phyloP scores from a whole-genome alignment of 2,329 filamentous ascomycete species.

The Monascus ruber region DNA sequence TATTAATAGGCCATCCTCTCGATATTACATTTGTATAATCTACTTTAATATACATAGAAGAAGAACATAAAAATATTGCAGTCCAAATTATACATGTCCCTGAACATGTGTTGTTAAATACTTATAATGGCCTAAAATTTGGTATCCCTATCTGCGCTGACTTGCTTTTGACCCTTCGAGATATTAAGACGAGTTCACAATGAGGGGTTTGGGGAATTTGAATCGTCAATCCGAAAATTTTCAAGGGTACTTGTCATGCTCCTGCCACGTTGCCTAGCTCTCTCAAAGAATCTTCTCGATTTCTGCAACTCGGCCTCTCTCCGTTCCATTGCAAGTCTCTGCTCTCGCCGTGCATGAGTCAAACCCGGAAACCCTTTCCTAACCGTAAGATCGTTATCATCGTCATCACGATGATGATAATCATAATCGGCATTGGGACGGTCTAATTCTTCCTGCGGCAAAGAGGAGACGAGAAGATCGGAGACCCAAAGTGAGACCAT shows the following conservation, averaged over 20 bases:
- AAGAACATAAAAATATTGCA: too few species aligned
- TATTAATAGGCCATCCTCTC: too few species aligned
- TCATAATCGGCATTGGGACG: slow-evolving; percentile 7
- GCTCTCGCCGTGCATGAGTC: slow-evolving; percentile 20
- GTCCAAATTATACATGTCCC: too few species aligned
- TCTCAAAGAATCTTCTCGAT: slow-evolving; percentile 23
- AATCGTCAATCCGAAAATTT: slow-evolving; percentile 18
- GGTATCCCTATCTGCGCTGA: too few species aligned
- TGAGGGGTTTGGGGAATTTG: slow-evolving; percentile 1
- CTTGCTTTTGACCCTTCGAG: too few species aligned
- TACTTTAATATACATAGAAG: too few species aligned
- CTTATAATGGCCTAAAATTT: too few species aligned
- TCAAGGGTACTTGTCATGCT: slow-evolving; percentile 19
- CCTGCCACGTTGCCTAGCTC: slow-evolving; percentile 19
- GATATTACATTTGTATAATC: too few species aligned
- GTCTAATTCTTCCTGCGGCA: slow-evolving; percentile 11
- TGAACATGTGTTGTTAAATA: too few species aligned
- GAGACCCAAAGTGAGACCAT: slow-evolving; percentile 66
- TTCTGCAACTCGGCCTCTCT: slow-evolving; percentile 20
- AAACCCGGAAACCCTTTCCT: slow-evolving; percentile 13
- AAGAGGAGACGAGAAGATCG: slow-evolving; percentile 44
- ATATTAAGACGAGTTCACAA: too few species aligned
- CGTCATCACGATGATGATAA: too few species aligned
- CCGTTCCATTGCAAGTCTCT: slow-evolving; percentile 23
- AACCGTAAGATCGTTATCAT: slow-evolving; percentile 9